Base-by-base conservation (phyloP, 345 rosid species). In the Cardamine resedifolia region DNA sequence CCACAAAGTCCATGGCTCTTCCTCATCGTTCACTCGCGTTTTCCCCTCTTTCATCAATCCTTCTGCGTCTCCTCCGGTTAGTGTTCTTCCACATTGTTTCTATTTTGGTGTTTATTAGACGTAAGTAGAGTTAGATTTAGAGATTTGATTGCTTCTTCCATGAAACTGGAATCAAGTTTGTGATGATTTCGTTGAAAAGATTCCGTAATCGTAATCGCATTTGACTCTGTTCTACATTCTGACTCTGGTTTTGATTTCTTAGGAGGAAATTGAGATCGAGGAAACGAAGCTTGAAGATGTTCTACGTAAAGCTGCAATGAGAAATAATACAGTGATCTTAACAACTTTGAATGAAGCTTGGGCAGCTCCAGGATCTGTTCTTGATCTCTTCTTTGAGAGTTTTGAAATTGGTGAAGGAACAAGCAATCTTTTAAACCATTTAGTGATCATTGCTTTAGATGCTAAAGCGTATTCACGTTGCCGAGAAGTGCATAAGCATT, bases 261-360 rank as follows among this genome's bases (percentile, higher is more conserved):
- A 18, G 19, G 23, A 65, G 27, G 67, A 66, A 38, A 18, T 38
- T 68, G 78, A 79, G 36, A 24, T 58, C 66, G 76, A 79, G 47
- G 84, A 84, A 58, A 72, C 81, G 47, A 82, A 59, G 79, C 94
- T 93, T 2, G 83, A 84, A 56, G 86, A 74, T 11, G 85, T 89
- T 11, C 55, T 93, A 69, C 81, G 75, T 55, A 77, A 67, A 19
- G 96, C 97, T 39, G 91, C 97, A 1, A 85, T 58, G 79, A 53
- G 60, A 27, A 83, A 89, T 18, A 44, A 58, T 31, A 91, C 97
- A 28, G 91, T 94, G 52, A 85, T 94, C 36, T 73, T 94, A 30
- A 88, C 98, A 24, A 89, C 97, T 33, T 55, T 91, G 56, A 91
- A 94, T 61, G 89, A 87, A 63, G 97, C 97, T 0, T 94, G 97